Percentiles rank a stretch among this genome's conserved stretches.
phyloP scores from a whole-genome alignment of 2,329 filamentous ascomycete genomes.

The Aspergillus arachidicola region DNA sequence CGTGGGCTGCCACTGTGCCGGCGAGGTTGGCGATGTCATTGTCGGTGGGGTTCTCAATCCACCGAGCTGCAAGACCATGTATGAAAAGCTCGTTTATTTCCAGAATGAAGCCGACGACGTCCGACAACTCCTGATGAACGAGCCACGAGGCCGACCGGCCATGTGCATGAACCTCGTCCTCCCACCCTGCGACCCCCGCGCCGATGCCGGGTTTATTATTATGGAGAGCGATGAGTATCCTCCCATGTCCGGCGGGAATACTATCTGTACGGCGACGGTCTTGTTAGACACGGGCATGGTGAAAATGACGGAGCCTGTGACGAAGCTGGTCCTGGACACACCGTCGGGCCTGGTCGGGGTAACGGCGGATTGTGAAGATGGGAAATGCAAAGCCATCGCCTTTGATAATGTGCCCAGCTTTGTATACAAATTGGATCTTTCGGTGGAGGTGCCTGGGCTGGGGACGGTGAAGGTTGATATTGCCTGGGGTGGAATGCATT shows the following conservation, averaged over 20 bases:
- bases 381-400: neutral
- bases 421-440: neutral
- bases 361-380: slow-evolving; percentile 41
- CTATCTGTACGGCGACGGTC: slow-evolving; percentile 47
- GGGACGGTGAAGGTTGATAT: slow-evolving; percentile 39
- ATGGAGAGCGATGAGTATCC: slow-evolving; percentile 52
- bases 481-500: slow-evolving; percentile 52
- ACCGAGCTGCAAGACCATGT: slow-evolving; percentile 45
- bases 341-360: slow-evolving; percentile 47
- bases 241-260: slow-evolving; percentile 50
- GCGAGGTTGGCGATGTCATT: slow-evolving; percentile 52
- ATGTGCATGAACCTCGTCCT: slow-evolving; percentile 46
- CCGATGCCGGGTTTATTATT: slow-evolving; percentile 49
- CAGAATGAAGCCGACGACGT: slow-evolving; percentile 41
- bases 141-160: slow-evolving; percentile 47
- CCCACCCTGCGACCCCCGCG: slow-evolving; percentile 45
- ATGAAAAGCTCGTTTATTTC: slow-evolving; percentile 51
- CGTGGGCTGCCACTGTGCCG: slow-evolving; percentile 25
- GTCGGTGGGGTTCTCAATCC: slow-evolving; percentile 50
- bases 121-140: slow-evolving; percentile 48
- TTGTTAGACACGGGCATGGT: slow-evolving; percentile 53
- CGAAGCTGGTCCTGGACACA: slow-evolving; percentile 46
- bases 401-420: neutral
- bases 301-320: slow-evolving; percentile 47
- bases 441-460: neutral